Evolutionary conservation across 352 stramenopile species (phyloP).

Genomic region (Phytopythium montanum): DNA sequence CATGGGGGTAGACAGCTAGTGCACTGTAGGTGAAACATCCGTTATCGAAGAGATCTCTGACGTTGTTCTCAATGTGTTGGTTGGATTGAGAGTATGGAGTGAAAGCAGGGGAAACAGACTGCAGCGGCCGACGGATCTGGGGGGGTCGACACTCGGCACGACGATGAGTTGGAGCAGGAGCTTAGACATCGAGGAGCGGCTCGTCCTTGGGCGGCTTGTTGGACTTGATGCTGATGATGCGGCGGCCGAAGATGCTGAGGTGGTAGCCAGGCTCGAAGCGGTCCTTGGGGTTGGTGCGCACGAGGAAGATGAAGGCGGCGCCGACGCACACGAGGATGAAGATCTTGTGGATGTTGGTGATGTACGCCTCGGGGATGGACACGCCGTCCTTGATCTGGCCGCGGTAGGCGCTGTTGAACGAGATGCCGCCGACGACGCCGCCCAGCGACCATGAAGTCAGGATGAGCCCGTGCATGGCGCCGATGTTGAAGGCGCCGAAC

Average conservation of each 20-base stretch:
- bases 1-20: too few relatives aligned
- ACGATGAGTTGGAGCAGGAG: not conserved
- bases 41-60: too few relatives aligned
- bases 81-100: too few relatives aligned
- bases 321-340: slow-evolving; percentile 58
- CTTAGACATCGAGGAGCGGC: slow-evolving; percentile 9
- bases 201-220: slow-evolving; percentile 27
- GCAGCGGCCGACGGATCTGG: not conserved
- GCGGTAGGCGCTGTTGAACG: slow-evolving; percentile 63
- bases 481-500: slow-evolving; percentile 84
- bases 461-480: slow-evolving; percentile 76
- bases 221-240: slow-evolving; percentile 58
- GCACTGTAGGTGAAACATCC: too few relatives aligned
- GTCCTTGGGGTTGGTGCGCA: slow-evolving; percentile 67
- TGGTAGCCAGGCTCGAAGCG: slow-evolving; percentile 70
- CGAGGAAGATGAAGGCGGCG: slow-evolving; percentile 56
- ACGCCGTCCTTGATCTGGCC: slow-evolving; percentile 27
- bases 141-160: not conserved
- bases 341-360: slow-evolving; percentile 75
- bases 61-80: too few relatives aligned
- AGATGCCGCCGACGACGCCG: slow-evolving; percentile 63
- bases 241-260: slow-evolving; percentile 59
- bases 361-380: slow-evolving; percentile 48
- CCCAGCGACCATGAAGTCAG: slow-evolving; percentile 73
- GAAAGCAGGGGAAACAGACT: not conserved